Evolutionary conservation across 352 stramenopile genomes (phyloP).

Genomic region (Phytophthora boehmeriae): DNA sequence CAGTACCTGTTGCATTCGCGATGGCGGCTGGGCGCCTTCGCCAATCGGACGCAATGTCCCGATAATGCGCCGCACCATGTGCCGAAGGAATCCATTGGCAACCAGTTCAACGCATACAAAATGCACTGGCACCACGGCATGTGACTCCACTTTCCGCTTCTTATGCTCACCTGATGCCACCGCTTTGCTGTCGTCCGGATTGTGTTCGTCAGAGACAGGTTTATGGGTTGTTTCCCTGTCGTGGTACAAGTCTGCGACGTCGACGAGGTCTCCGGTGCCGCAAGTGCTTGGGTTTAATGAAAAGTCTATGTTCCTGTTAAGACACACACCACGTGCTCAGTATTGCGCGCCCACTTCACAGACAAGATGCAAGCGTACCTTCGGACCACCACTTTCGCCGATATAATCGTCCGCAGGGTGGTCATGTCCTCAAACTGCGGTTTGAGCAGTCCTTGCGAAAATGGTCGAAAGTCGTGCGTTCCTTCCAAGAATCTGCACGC

Average conservation of each 20-base stretch:
- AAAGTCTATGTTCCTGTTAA: constrained; percentile 68
- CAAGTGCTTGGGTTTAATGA: constrained; percentile 62
- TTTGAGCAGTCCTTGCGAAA: constrained; percentile 80
- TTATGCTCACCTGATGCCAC: constrained; percentile 37
- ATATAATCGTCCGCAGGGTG: constrained; percentile 74
- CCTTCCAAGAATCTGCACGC: constrained; percentile 63
- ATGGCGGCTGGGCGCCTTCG: constrained; percentile 64
- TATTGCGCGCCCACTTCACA: background rate
- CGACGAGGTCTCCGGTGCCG: constrained; percentile 62
- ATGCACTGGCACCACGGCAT: constrained; percentile 42
- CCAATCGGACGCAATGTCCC: constrained; percentile 79
- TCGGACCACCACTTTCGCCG: constrained; percentile 60
- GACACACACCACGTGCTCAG: constrained; percentile 3
- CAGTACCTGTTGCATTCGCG: constrained; percentile 73
- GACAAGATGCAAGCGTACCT: constrained; percentile 36
- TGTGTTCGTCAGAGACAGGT: constrained; percentile 12
- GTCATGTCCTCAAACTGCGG: constrained; percentile 59
- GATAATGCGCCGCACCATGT: constrained; percentile 90
- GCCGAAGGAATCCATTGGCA: constrained; percentile 83
- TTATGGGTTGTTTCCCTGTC: constrained; percentile 13
- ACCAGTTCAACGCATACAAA: constrained; percentile 86
- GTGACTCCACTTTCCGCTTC: constrained; percentile 41
- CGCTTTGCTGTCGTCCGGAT: constrained; percentile 13
- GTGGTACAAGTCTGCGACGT: constrained; percentile 40
- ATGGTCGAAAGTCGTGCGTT: constrained; percentile 79